Evolutionary conservation across 2,329 filamentous ascomycete species (phyloP).

Genomic region (Esteya vermicola): DNA sequence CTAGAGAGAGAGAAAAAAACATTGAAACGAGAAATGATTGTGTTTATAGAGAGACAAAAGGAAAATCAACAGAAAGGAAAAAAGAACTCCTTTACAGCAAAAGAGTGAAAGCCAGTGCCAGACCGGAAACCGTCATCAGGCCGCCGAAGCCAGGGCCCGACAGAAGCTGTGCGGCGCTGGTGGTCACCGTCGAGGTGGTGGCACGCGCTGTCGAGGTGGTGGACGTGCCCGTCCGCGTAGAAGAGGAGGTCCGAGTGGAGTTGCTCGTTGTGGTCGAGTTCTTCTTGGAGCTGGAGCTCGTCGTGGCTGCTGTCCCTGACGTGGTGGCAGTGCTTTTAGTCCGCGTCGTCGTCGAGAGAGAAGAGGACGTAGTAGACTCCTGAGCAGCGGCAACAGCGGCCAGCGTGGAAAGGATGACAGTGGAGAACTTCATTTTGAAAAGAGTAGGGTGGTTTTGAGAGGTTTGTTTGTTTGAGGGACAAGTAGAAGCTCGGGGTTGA

Average conservation of each 20-base stretch:
- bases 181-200: conserved; percentile 1
- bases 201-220: neutral
- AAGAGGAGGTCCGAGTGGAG: too few relatives aligned
- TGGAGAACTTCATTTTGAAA: neutral
- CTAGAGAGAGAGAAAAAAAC: too few relatives aligned
- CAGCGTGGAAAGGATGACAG: conserved; percentile 6
- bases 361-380: neutral
- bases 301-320: neutral
- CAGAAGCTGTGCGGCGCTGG: conserved; percentile 1
- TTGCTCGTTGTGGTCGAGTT: neutral
- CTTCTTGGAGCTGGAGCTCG: neutral
- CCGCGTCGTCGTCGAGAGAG: neutral
- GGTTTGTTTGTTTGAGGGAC: neutral
- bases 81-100: conserved; percentile 6
- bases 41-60: too few relatives aligned
- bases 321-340: neutral
- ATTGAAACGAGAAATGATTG: too few relatives aligned
- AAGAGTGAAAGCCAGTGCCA: conserved; percentile 6
- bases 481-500: too few relatives aligned
- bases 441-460: neutral
- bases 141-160: conserved; percentile 3
- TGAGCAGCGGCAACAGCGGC: conserved; percentile 8
- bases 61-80: too few relatives aligned
- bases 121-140: conserved; percentile 5
- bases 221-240: neutral